Percentiles rank a stretch among this genome's conserved stretches.
Conservation (phyloP, 805 yeast genomes). For the Dipodascopsis tothii region DNA sequence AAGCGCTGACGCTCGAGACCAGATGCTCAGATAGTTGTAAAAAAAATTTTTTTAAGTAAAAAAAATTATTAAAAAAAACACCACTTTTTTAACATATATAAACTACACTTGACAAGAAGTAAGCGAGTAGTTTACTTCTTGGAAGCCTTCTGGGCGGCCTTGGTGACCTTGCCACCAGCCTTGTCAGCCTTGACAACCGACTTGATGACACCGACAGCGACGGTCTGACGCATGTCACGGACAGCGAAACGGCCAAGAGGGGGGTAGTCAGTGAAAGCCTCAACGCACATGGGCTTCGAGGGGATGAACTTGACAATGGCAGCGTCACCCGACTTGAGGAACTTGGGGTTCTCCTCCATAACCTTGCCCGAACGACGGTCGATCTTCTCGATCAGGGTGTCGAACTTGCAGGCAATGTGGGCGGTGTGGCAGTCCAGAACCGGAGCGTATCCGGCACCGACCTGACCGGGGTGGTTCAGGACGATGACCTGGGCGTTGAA, state of each 20-base stretch:
- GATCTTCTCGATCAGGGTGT: slow-evolving; percentile 69
- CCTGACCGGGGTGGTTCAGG: slow-evolving; percentile 89
- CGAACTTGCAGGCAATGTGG: slow-evolving; percentile 86
- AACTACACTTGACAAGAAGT: neutral
- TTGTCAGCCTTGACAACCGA: slow-evolving; percentile 78
- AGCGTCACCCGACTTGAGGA: slow-evolving; percentile 94
- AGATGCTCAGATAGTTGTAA: too few relatives aligned
- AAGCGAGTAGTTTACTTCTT: slow-evolving; percentile 52
- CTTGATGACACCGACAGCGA: slow-evolving; percentile 99
- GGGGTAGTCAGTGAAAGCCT: slow-evolving; percentile 89
- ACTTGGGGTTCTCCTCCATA: slow-evolving; percentile 82
- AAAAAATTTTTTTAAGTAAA: too few relatives aligned
- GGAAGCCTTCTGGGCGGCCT: slow-evolving; percentile 82
- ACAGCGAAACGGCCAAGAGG: slow-evolving; percentile 97
- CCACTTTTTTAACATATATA: neutral
- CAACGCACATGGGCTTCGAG: slow-evolving; percentile 89
- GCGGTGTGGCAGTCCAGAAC: slow-evolving; percentile 90
- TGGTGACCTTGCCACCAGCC: slow-evolving; percentile 89
- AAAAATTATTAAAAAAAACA: too few relatives aligned
- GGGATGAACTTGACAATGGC: slow-evolving; percentile 87
- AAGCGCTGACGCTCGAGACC: neutral
- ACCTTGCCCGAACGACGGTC: slow-evolving; percentile 92
- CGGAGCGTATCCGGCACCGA: slow-evolving; percentile 85
- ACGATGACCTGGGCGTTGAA: slow-evolving; percentile 81
- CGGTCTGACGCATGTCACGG: slow-evolving; percentile 99